Percentiles rank a stretch among this genome's conserved stretches.
These are phyloP conservation scores for Leccinum pachyderme DNA, from an alignment of 1,284 basidiomycete genomes.

Conservation along the genomic window DNA sequence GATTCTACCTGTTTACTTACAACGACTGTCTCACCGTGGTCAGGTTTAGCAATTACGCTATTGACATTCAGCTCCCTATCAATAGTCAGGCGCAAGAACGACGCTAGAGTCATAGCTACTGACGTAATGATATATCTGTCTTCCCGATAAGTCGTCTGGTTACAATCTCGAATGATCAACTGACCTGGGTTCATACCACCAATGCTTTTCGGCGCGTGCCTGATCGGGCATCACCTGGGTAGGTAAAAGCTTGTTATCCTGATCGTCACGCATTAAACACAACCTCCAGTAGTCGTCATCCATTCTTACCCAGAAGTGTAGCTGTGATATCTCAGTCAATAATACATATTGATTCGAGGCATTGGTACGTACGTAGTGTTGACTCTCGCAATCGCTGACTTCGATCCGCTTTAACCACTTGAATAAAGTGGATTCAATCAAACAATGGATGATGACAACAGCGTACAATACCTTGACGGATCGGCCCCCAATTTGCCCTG, in stretches of 20 bases:
- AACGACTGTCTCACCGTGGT: conserved; percentile 50
- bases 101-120: conserved; percentile 9
- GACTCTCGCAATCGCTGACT: conserved; percentile 50
- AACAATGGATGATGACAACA: neutral
- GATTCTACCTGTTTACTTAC: conserved; percentile 12
- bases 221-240: conserved; percentile 54
- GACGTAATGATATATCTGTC: conserved; percentile 45
- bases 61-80: conserved; percentile 62
- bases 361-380: conserved; percentile 46
- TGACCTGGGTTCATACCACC: conserved; percentile 65
- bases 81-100: conserved; percentile 2
- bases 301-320: conserved; percentile 35
- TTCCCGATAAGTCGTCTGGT: conserved; percentile 4
- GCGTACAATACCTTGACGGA: conserved; percentile 38
- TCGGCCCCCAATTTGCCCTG: conserved; percentile 65
- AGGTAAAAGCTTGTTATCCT: conserved; percentile 68
- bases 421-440: neutral
- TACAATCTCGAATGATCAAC: neutral
- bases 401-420: conserved; percentile 64
- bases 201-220: conserved; percentile 52
- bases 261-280: conserved; percentile 5
- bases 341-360: neutral
- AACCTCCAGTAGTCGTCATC: neutral
- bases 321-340: conserved; percentile 12
- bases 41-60: conserved; percentile 57